Conservation (phyloP, 805 yeast species). For the Clavispora vitiphila region DNA sequence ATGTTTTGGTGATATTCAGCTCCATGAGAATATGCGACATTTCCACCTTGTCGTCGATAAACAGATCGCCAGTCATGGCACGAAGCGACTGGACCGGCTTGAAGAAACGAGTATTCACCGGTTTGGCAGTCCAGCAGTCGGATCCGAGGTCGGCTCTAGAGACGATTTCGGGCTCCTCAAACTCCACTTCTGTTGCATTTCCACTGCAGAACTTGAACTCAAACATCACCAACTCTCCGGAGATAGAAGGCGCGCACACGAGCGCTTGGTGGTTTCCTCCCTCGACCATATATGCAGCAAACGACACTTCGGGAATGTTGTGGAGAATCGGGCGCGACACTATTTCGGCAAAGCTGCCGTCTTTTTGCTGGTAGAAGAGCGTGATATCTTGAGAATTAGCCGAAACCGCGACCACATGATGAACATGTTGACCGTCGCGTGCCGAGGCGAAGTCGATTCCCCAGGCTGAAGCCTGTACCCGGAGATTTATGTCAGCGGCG, state of each 20-base stretch:
- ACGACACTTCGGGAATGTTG: conserved; percentile 50
- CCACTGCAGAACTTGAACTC: conserved; percentile 24
- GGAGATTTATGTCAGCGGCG: conserved; percentile 24
- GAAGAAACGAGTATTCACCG: conserved; percentile 38
- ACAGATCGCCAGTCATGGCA: conserved; percentile 46
- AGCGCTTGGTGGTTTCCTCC: conserved; percentile 22
- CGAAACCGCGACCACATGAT: conserved; percentile 41
- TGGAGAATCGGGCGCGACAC: conserved; percentile 43
- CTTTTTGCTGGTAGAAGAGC: conserved; percentile 28
- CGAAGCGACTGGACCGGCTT: conserved; percentile 43
- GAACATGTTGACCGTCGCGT: conserved; percentile 14
- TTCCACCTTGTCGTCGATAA: conserved; percentile 26
- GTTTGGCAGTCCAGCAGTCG: conserved; percentile 51
- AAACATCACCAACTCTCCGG: conserved; percentile 42
- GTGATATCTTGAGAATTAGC: conserved; percentile 50
- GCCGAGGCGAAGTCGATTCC: conserved; percentile 46
- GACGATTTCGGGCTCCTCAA: conserved; percentile 25
- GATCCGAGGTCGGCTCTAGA: conserved; percentile 15
- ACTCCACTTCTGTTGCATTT: conserved; percentile 14
- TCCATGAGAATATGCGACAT: conserved; percentile 30
- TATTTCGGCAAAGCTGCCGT: conserved; percentile 24
- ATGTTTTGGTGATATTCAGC: conserved; percentile 29
- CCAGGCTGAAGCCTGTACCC: conserved; percentile 52
- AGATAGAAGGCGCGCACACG: conserved; percentile 39
- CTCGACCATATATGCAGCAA: conserved; percentile 22